Percentiles rank a stretch among this genome's conserved stretches.
phyloP scores from a whole-genome alignment of 192 early-diverging fungal genomes.

The Podila epicladia region DNA sequence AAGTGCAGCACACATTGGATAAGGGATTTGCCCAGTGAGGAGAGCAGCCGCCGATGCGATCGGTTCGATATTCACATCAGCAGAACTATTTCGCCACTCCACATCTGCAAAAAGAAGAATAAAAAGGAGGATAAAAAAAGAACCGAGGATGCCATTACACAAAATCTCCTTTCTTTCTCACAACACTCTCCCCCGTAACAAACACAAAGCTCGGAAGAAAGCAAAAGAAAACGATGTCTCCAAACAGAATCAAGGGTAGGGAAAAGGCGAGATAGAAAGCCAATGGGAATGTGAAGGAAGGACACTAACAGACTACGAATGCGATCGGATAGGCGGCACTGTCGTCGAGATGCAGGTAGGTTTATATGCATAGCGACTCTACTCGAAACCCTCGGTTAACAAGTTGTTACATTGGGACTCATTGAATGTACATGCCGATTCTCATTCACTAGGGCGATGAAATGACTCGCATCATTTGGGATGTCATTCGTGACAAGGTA shows the following conservation, averaged over 20 bases:
- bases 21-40: no score
- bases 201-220: neutral
- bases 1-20: no score
- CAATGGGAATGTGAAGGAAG: neutral
- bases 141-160: no score
- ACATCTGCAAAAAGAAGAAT: no score
- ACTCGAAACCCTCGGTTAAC: neutral
- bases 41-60: no score
- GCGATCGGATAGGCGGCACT: conserved; percentile 21
- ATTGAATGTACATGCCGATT: conserved; percentile 71
- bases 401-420: conserved; percentile 61
- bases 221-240: neutral
- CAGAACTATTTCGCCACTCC: no score
- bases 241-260: conserved; percentile 25
- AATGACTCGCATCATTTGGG: conserved; percentile 99
- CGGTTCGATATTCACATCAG: no score
- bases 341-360: conserved; percentile 51
- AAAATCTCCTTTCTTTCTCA: no score
- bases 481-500: conserved; percentile 91
- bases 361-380: neutral
- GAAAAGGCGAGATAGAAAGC: neutral
- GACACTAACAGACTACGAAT: neutral
- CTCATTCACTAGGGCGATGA: conserved; percentile 90
- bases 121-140: no score
- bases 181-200: neutral